phyloP scores from a whole-genome alignment of 2,329 filamentous ascomycete species.

The Talaromyces islandicus region DNA sequence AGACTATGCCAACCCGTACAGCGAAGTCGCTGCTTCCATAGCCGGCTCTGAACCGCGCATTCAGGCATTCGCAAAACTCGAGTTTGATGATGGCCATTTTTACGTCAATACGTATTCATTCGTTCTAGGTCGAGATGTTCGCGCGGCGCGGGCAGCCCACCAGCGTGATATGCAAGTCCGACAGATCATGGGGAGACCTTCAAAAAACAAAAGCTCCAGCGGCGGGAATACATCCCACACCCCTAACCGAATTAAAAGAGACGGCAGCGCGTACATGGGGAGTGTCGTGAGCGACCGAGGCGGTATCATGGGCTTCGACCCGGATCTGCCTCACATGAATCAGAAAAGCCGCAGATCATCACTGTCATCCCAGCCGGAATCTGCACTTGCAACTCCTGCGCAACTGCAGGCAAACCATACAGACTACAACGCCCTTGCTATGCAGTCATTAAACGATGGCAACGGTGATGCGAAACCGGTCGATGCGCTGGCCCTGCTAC shows the following conservation, averaged over 20 bases:
- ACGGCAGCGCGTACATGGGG: constrained; percentile 41
- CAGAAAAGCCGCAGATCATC: constrained; percentile 44
- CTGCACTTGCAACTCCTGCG: constrained; percentile 30
- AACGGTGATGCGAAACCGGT: constrained; percentile 35
- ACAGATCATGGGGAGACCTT: constrained; percentile 30
- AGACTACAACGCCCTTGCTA: constrained; percentile 43
- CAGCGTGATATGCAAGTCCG: constrained; percentile 38
- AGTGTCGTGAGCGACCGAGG: constrained; percentile 52
- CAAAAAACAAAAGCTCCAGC: constrained; percentile 42
- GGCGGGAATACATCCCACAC: constrained; percentile 39
- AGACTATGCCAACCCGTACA: constrained; percentile 25
- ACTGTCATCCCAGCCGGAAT: constrained; percentile 42
- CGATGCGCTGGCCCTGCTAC: constrained; percentile 42
- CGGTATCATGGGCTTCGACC: constrained; percentile 48
- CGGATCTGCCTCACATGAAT: constrained; percentile 35
- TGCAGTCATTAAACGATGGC: constrained; percentile 35
- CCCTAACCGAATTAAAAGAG: constrained; percentile 39
- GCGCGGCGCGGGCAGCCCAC: constrained; percentile 43
- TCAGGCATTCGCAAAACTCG: constrained; percentile 58
- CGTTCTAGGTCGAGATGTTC: constrained; percentile 57
- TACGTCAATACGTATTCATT: constrained; percentile 60
- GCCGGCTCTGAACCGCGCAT: constrained; percentile 41
- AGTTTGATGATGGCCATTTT: constrained; percentile 60
- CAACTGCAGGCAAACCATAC: constrained; percentile 32
- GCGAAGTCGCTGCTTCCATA: constrained; percentile 27